These are phyloP conservation scores for Ceratobasidium sp. DNA, from an alignment of 1,284 basidiomycete species.

Conservation along the genomic window DNA sequence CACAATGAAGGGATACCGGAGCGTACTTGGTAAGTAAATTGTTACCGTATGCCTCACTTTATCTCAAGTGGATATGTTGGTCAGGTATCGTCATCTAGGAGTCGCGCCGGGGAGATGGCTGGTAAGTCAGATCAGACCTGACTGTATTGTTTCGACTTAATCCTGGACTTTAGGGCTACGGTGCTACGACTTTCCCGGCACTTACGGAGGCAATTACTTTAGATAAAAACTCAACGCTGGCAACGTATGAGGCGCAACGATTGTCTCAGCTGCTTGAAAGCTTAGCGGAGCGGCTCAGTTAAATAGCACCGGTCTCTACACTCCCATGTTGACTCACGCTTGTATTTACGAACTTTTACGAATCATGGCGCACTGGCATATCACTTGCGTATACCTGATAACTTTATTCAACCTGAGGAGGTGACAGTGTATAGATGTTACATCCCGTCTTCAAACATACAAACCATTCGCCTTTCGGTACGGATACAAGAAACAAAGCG, in stretches of 20 bases:
- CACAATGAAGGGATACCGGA: conserved; percentile 81
- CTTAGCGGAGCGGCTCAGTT: conserved; percentile 63
- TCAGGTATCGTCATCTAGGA: conserved; percentile 32
- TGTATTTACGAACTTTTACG: no score
- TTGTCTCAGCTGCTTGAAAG: conserved; percentile 69
- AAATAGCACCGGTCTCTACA: neutral
- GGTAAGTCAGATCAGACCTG: conserved; percentile 13
- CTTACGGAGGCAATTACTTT: conserved; percentile 83
- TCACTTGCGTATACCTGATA: conserved; percentile 9
- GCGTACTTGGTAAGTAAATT: conserved; percentile 56
- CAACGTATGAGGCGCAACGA: conserved; percentile 74
- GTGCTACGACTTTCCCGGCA: conserved; percentile 87
- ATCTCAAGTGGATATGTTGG: neutral
- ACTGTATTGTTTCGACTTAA: no score
- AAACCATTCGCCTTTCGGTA: conserved; percentile 43
- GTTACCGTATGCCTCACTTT: no score
- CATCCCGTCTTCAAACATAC: conserved; percentile 44
- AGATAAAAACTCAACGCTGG: conserved; percentile 73
- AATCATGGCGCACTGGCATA: no score
- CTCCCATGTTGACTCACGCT: no score
- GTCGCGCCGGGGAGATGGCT: conserved; percentile 34
- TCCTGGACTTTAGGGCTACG: conserved; percentile 71
- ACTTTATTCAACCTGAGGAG: conserved; percentile 31
- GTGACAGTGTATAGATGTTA: conserved; percentile 41
- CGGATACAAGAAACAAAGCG: conserved; percentile 45